These are phyloP conservation scores for Alternaria consortialis DNA, from an alignment of 2,329 filamentous ascomycete genomes.

Conservation along the genomic window DNA sequence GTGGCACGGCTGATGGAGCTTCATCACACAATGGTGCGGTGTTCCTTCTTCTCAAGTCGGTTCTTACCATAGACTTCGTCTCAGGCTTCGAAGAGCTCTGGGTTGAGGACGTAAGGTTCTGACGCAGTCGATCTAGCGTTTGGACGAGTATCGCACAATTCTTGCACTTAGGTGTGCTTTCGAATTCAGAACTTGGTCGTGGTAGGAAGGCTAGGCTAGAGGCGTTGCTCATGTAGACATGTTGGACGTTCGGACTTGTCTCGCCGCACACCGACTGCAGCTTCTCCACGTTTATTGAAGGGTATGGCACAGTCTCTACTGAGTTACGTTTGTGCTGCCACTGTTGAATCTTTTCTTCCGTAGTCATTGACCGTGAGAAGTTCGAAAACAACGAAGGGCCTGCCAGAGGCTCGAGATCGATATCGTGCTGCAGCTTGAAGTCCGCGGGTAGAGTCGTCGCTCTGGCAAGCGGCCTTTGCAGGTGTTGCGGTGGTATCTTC, in stretches of 20 bases:
- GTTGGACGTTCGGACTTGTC: conserved; percentile 12
- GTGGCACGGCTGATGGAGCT: not conserved
- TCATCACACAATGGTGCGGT: not conserved
- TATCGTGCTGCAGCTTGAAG: conserved; percentile 4
- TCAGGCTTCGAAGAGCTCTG: not conserved
- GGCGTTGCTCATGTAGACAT: conserved; percentile 27
- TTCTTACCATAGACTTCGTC: not conserved
- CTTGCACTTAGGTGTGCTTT: conserved; percentile 20
- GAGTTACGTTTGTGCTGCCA: conserved; percentile 23
- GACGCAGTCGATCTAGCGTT: conserved; percentile 33
- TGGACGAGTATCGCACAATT: conserved; percentile 39
- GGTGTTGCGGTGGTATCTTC: conserved; percentile 17
- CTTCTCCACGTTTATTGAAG: not conserved
- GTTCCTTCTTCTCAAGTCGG: not conserved
- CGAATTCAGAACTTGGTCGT: not conserved
- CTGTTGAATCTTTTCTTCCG: conserved; percentile 30
- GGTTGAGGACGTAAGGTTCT: conserved; percentile 19
- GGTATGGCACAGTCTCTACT: not conserved
- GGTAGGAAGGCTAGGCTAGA: not conserved
- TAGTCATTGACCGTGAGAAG: conserved; percentile 37
- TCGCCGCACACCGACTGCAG: conserved; percentile 32
- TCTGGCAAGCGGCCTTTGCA: conserved; percentile 28
- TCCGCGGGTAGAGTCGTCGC: conserved; percentile 34
- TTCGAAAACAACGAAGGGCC: conserved; percentile 33
- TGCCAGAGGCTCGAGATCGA: conserved; percentile 30